Conservation (phyloP, 2,329 filamentous ascomycete genomes). For the Ampelomyces quisqualis region DNA sequence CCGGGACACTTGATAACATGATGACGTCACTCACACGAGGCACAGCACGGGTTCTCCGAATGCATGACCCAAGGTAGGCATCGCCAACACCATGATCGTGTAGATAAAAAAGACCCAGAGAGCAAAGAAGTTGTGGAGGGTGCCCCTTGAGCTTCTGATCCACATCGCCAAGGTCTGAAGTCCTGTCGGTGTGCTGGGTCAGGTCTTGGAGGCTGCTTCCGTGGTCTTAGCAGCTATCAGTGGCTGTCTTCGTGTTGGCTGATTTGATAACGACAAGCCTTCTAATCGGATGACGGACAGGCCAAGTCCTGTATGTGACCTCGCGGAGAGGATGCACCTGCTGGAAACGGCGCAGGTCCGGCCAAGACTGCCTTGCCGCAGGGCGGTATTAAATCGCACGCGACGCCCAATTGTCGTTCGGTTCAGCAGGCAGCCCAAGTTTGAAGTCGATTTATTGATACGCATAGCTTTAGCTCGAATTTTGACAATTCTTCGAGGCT, state of each 20-base stretch:
- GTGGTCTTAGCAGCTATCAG: slow-evolving; percentile 19
- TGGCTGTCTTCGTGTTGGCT: slow-evolving; percentile 10
- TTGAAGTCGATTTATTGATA: background rate
- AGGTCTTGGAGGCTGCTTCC: slow-evolving; percentile 12
- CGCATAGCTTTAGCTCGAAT: background rate
- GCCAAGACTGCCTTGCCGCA: slow-evolving; percentile 21
- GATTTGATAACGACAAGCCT: slow-evolving; percentile 20
- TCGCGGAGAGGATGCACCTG: slow-evolving; percentile 36
- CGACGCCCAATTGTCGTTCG: background rate
- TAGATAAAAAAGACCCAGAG: slow-evolving; percentile 19
- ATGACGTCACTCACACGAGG: no score
- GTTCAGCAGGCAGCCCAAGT: slow-evolving; percentile 1
- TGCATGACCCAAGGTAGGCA: no score
- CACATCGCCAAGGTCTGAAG: slow-evolving; percentile 30
- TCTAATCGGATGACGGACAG: slow-evolving; percentile 5
- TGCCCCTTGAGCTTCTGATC: slow-evolving; percentile 15
- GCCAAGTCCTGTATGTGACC: no score
- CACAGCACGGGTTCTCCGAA: no score
- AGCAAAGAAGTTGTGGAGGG: slow-evolving; percentile 10
- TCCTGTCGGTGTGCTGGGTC: slow-evolving; percentile 26
- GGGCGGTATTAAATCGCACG: slow-evolving; percentile 6
- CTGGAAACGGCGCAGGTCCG: slow-evolving; percentile 31
- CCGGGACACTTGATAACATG: no score
- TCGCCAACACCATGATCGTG: slow-evolving; percentile 5
- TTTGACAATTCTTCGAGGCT: background rate